Base-by-base conservation (phyloP, 2,329 filamentous ascomycete species). In the Iodosphaeria phyllophila region DNA sequence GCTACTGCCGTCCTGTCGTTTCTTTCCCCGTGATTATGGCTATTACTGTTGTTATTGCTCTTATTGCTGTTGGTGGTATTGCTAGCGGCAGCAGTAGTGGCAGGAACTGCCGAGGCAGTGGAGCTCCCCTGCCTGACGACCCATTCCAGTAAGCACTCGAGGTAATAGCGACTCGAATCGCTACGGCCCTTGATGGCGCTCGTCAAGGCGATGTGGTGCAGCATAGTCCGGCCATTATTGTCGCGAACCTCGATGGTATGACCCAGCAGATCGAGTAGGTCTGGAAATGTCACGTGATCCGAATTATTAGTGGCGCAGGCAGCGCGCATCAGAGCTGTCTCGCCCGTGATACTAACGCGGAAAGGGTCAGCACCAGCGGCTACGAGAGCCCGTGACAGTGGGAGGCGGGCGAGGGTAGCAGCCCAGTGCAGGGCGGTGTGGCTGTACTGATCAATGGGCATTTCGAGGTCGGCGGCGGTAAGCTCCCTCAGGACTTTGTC, bases 391-490 rank as follows among this genome's bases (percentile, higher is more conserved):
- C 78, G 72, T 28, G 95, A 58, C 5, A 98, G 60, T 2, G 78
- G 67, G 44, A 92, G 74, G 10, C 86, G 75, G 3, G 83, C 83
- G 23, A 98, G 60, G 4, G 89, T 93, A 5, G 89, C 83, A 3
- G 89, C 89, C 89, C 89, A 98, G 43, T 95, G 86, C 20, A 98
- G 58, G 3, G 84, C 84, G 11, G 83, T 95, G 42, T 95, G 82
- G 18, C 74, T 74, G 30, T 82, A 82, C 14, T 74, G 65, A 42
- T 98, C 89, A 29, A 98, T 80, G 2, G 89, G 86, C 45, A 89
- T 75, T 41, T 98, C 89, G 13, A 95, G 64, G 36, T 98, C 86
- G 19, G 74, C 57, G 0, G 79, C 70, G 2, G 71, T 75, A 28
- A 93, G 61, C 7, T 71, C 72, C 23, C 72, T 60, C 19, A 98